Conservation (phyloP, 805 yeast species). For the Yamadazyma paraphyllophila region DNA sequence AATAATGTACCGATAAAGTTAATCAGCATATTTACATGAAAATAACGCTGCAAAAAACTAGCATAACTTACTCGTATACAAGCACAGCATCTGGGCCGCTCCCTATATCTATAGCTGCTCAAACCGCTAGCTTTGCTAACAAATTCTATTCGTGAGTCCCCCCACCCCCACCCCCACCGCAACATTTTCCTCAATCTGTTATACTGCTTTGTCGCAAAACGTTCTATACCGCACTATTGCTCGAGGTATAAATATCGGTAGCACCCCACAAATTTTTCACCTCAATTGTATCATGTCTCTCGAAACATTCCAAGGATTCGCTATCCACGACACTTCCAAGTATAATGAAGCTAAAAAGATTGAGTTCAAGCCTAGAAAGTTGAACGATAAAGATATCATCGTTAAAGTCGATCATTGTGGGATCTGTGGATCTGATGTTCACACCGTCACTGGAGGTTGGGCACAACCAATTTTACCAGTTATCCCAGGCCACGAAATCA, state of each 20-base stretch:
- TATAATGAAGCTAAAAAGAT: conserved; percentile 35
- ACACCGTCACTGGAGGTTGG: conserved; percentile 57
- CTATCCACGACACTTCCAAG: conserved; percentile 26
- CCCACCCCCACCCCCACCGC: too few relatives aligned
- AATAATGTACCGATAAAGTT: too few relatives aligned
- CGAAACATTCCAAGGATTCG: conserved; percentile 25
- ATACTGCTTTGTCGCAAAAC: too few relatives aligned
- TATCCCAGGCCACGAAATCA: conserved; percentile 63
- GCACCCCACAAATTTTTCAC: not conserved
- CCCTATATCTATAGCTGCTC: too few relatives aligned
- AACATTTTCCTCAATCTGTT: too few relatives aligned
- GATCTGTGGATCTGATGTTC: conserved; percentile 62
- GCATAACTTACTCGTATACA: too few relatives aligned
- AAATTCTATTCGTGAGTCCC: too few relatives aligned
- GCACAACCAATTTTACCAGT: conserved; percentile 20
- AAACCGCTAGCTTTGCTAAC: too few relatives aligned
- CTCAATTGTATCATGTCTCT: not conserved
- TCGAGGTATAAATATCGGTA: not conserved
- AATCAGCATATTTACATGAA: too few relatives aligned
- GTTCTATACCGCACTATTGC: not conserved
- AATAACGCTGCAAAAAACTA: too few relatives aligned
- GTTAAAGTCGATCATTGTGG: conserved; percentile 63
- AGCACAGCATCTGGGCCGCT: too few relatives aligned
- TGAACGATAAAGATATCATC: conserved; percentile 46
- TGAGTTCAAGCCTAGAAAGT: conserved; percentile 25